Evolutionary conservation across 345 rosid species (phyloP).

Genomic region (Citrus unshiu): DNA sequence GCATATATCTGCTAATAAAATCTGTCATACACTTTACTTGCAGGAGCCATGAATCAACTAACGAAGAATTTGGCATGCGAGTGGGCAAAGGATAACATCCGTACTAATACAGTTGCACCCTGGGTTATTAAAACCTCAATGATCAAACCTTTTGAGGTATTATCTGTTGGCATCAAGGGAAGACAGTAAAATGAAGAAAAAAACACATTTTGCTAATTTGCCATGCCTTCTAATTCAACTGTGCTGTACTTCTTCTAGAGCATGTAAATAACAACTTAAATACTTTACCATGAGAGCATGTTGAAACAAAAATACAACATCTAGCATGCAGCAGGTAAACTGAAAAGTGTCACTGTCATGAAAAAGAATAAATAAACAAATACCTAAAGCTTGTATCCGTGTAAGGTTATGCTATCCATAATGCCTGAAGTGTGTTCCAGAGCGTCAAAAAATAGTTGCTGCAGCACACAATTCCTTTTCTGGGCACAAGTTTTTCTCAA

Average conservation of each 20-base stretch:
- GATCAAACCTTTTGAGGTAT: neutral
- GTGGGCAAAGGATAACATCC: slow-evolving; percentile 50
- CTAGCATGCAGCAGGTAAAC: no score
- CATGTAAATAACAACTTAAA: no score
- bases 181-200: no score
- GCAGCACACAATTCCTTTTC: neutral
- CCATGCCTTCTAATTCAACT: neutral
- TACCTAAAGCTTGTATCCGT: no score
- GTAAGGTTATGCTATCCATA: no score
- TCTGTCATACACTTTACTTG: neutral
- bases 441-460: neutral
- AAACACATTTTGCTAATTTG: no score
- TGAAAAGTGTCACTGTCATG: no score
- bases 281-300: no score
- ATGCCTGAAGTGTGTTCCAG: neutral
- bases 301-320: no score
- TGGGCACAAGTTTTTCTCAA: no score
- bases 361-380: no score
- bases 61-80: slow-evolving; percentile 48
- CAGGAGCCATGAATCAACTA: slow-evolving; percentile 46
- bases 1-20: neutral
- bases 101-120: slow-evolving; percentile 39
- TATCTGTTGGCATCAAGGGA: neutral
- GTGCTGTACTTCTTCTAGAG: neutral
- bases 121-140: slow-evolving; percentile 34